phyloP scores from a whole-genome alignment of 495 filamentous ascomycete species.

The Xylaria longipes region DNA sequence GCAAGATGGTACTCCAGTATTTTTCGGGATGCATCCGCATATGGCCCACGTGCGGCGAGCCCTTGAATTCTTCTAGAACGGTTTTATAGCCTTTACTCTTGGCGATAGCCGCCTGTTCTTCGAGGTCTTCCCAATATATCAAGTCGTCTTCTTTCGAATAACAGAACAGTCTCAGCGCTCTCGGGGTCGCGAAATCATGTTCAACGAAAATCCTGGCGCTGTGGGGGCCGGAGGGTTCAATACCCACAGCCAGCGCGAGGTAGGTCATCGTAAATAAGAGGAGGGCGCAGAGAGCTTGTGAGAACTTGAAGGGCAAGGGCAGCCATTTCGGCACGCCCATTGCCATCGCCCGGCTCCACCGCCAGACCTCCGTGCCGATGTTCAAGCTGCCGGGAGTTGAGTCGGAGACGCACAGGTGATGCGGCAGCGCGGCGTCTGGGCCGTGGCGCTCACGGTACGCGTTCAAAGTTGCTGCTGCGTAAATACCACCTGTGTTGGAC shows the following conservation, averaged over 20 bases:
- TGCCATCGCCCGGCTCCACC: conserved; percentile 60
- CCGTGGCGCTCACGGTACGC: conserved; percentile 48
- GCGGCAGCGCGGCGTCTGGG: conserved; percentile 48
- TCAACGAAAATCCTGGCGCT: conserved; percentile 46
- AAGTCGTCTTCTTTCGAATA: conserved; percentile 63
- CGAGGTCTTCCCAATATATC: conserved; percentile 60
- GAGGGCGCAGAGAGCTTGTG: conserved; percentile 48
- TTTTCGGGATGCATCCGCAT: conserved; percentile 57
- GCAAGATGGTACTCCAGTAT: conserved; percentile 59
- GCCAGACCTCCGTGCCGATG: conserved; percentile 54
- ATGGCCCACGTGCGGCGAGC: conserved; percentile 61
- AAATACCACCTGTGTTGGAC: conserved; percentile 61
- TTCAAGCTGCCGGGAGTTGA: conserved; percentile 58
- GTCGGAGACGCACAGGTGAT: conserved; percentile 55
- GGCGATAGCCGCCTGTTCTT: conserved; percentile 54
- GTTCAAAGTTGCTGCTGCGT: conserved; percentile 54
- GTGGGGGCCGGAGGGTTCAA: conserved; percentile 43
- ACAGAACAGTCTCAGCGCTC: conserved; percentile 52
- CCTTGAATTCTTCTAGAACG: conserved; percentile 56
- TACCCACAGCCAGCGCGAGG: conserved; percentile 41
- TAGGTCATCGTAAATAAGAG: conserved; percentile 42
- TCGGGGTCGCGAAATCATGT: conserved; percentile 33
- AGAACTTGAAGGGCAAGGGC: conserved; percentile 53
- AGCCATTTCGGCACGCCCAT: conserved; percentile 50
- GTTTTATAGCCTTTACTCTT: conserved; percentile 50